These are phyloP conservation scores for Inosperma sp. DNA, from an alignment of 768 basidiomycete species.

Conservation along the genomic window DNA sequence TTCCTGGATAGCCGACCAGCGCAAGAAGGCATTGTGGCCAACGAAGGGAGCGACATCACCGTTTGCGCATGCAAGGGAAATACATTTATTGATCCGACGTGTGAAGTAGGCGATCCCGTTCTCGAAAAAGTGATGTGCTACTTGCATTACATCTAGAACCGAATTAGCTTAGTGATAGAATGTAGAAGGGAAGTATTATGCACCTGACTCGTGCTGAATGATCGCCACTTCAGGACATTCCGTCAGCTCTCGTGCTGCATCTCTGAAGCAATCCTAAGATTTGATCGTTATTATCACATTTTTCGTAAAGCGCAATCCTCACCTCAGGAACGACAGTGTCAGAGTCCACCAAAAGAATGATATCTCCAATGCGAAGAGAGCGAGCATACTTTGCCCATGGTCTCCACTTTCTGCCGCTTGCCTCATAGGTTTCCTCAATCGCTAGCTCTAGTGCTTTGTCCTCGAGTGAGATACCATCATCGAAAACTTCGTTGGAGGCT, in stretches of 20 bases:
- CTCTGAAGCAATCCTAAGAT: constrained; percentile 76
- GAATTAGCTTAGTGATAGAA: background rate
- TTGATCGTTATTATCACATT: background rate
- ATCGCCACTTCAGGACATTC: no score
- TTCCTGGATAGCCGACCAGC: constrained; percentile 89
- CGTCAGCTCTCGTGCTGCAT: constrained; percentile 82
- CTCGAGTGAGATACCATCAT: constrained; percentile 49
- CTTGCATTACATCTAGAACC: constrained; percentile 76
- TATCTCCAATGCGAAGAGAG: constrained; percentile 70
- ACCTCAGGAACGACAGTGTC: constrained; percentile 76
- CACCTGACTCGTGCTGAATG: no score
- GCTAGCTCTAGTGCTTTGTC: constrained; percentile 71
- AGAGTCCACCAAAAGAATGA: constrained; percentile 79
- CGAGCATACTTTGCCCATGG: constrained; percentile 77
- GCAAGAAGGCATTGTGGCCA: constrained; percentile 85
- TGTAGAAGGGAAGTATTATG: background rate
- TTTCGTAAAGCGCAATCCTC: background rate
- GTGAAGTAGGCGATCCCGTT: no score
- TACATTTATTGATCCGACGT: constrained; percentile 85
- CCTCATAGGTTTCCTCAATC: constrained; percentile 65
- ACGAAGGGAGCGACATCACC: no score
- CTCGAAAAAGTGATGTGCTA: constrained; percentile 84
- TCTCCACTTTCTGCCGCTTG: constrained; percentile 53
- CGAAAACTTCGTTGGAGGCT: constrained; percentile 31
- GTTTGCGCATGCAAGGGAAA: constrained; percentile 73